A percentile compares a stretch with the other conserved stretches of the same genome.
Conservation (phyloP, 2,329 filamentous ascomycete species). For the Pseudogymnoascus sp. region DNA sequence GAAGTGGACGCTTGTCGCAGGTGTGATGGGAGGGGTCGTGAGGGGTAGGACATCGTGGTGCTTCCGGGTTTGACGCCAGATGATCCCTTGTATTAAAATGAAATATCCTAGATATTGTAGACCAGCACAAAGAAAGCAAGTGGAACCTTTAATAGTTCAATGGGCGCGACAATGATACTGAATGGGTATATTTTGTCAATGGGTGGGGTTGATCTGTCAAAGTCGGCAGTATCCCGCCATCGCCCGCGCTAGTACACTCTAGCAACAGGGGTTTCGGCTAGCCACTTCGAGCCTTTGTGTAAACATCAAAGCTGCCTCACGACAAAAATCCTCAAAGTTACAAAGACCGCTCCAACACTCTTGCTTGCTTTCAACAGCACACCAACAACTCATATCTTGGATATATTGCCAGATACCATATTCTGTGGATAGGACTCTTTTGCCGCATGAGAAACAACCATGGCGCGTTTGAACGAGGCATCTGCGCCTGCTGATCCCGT, state of each 20-base stretch:
- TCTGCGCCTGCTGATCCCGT: constrained; percentile 60
- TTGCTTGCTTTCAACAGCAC: neutral
- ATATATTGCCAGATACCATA: constrained; percentile 1
- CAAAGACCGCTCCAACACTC: neutral
- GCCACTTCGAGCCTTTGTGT: constrained; percentile 6
- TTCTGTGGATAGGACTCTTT: neutral
- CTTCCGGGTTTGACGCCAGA: neutral
- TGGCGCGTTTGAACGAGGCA: constrained; percentile 77
- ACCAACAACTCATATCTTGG: neutral
- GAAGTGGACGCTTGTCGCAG: constrained; percentile 56
- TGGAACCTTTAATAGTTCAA: neutral
- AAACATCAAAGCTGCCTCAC: constrained; percentile 3
- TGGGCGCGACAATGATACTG: constrained; percentile 4
- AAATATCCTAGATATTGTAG: constrained; percentile 1
- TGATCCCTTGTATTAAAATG: neutral
- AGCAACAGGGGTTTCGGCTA: neutral
- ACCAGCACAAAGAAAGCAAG: neutral
- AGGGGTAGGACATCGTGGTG: constrained; percentile 47
- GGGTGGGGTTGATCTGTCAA: constrained; percentile 8
- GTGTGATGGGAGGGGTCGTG: constrained; percentile 56
- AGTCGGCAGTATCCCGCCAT: neutral
- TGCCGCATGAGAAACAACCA: constrained; percentile 30
- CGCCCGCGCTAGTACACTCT: neutral
- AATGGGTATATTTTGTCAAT: neutral
- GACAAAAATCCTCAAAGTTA: constrained; percentile 7